Conservation (phyloP, 1,284 basidiomycete genomes). For the Microbotryomycetes sp. region DNA sequence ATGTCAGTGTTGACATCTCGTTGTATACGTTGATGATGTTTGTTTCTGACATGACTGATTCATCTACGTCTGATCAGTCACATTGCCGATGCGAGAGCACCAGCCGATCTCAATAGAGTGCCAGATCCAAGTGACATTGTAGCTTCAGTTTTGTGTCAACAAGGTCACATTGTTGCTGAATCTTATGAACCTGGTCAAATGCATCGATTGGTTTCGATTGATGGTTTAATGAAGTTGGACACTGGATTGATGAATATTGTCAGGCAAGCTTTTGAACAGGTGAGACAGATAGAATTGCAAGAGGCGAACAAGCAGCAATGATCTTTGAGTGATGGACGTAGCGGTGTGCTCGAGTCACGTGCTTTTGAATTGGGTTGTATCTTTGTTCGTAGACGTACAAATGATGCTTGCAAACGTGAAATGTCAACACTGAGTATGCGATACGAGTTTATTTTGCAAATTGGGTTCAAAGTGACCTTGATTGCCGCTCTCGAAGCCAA, state of each 20-base stretch:
- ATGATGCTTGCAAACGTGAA: no score
- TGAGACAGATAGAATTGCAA: constrained; percentile 35
- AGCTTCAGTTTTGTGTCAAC: constrained; percentile 25
- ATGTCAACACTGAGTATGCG: no score
- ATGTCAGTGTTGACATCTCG: constrained; percentile 9
- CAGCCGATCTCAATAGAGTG: constrained; percentile 25
- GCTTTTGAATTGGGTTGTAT: no score
- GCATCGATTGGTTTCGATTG: constrained; percentile 25
- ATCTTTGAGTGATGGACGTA: no score
- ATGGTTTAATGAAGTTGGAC: constrained; percentile 21
- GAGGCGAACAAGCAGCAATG: neutral
- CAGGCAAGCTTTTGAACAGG: constrained; percentile 40
- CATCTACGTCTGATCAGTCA: constrained; percentile 12
- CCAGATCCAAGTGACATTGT: constrained; percentile 31
- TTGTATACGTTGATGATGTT: neutral
- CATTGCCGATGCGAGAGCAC: constrained; percentile 24
- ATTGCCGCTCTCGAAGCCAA: no score
- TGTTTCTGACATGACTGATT: neutral
- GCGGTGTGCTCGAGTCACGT: no score
- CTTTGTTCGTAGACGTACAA: no score
- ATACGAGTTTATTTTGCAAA: no score
- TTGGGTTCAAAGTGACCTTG: no score
- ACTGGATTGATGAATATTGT: constrained; percentile 3
- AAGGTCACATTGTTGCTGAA: constrained; percentile 5
- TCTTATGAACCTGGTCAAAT: constrained; percentile 18